Percentiles rank a stretch among this genome's conserved stretches.
phyloP scores from a whole-genome alignment of 768 basidiomycete species.

The Cantharellus anzutake region DNA sequence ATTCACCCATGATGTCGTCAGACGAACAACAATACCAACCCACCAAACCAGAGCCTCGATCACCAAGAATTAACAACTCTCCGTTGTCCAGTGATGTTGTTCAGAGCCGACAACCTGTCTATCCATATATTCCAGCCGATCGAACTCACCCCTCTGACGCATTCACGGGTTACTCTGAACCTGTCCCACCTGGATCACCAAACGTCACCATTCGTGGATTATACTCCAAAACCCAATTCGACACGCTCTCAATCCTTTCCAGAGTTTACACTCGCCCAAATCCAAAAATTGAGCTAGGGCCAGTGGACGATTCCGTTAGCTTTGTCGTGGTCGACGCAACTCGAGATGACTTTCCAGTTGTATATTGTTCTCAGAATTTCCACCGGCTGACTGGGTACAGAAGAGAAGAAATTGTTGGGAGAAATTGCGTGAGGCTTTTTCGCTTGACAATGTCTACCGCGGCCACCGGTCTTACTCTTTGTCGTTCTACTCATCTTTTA shows the following conservation, averaged over 20 bases:
- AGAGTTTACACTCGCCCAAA: conserved; percentile 56
- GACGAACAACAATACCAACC: no score
- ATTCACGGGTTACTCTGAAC: conserved; percentile 1
- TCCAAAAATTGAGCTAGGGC: conserved; percentile 63
- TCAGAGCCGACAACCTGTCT: not conserved
- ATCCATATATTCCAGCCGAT: not conserved
- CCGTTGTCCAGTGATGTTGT: not conserved
- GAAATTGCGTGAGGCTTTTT: conserved; percentile 38
- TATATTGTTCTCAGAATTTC: conserved; percentile 81
- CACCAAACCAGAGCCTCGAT: no score
- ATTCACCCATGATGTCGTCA: no score
- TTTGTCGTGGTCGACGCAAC: conserved; percentile 81
- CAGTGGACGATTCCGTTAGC: conserved; percentile 82
- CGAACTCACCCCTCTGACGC: not conserved
- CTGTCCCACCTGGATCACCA: not conserved
- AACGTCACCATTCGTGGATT: conserved; percentile 17
- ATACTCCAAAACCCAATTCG: conserved; percentile 84
- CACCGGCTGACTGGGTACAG: conserved; percentile 47
- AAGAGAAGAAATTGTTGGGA: conserved; percentile 60
- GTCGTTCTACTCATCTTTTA: not conserved
- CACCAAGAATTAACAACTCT: not conserved
- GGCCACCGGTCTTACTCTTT: not conserved
- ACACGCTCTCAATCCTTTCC: conserved; percentile 63
- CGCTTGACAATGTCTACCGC: not conserved
- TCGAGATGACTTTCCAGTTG: conserved; percentile 65